These are phyloP conservation scores for Cornus suecica DNA, from an alignment of 148 eudicot species.

Conservation along the genomic window DNA sequence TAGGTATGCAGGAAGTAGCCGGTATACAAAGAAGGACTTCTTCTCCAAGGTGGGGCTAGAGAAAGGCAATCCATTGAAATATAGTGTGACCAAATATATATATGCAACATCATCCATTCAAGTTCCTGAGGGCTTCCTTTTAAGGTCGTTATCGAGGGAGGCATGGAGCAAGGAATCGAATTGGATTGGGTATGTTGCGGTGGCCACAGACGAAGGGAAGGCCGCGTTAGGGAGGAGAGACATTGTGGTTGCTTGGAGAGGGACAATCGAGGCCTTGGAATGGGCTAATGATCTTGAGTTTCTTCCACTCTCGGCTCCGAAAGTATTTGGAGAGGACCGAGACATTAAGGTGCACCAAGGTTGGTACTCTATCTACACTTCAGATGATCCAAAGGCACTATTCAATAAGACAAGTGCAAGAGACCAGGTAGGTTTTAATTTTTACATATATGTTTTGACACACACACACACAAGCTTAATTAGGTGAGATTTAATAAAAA, in stretches of 20 bases:
- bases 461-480: too few species aligned
- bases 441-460: too few species aligned
- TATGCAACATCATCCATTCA: slow-evolving; percentile 69
- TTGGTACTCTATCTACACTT: slow-evolving; percentile 70
- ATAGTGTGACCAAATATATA: slow-evolving; percentile 58
- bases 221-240: slow-evolving; percentile 62
- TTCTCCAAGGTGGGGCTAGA: slow-evolving; percentile 44
- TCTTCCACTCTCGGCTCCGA: slow-evolving; percentile 35
- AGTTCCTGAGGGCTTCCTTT: slow-evolving; percentile 55
- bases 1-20: slow-evolving; percentile 52
- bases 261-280: slow-evolving; percentile 53
- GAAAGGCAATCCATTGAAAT: slow-evolving; percentile 43
- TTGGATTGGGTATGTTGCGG: slow-evolving; percentile 77
- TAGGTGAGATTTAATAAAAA: too few species aligned
- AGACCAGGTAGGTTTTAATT: slow-evolving; percentile 43
- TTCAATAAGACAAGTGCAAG: slow-evolving; percentile 65
- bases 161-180: slow-evolving; percentile 83
- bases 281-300: slow-evolving; percentile 74
- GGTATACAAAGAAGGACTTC: slow-evolving; percentile 35
- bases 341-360: slow-evolving; percentile 59
- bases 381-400: slow-evolving; percentile 53
- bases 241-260: slow-evolving; percentile 77
- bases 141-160: slow-evolving; percentile 63
- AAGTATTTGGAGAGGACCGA: slow-evolving; percentile 38
- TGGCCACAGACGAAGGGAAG: slow-evolving; percentile 60